Base-by-base conservation (phyloP, 2,329 filamentous ascomycete species). In the Colletotrichum sublineola region DNA sequence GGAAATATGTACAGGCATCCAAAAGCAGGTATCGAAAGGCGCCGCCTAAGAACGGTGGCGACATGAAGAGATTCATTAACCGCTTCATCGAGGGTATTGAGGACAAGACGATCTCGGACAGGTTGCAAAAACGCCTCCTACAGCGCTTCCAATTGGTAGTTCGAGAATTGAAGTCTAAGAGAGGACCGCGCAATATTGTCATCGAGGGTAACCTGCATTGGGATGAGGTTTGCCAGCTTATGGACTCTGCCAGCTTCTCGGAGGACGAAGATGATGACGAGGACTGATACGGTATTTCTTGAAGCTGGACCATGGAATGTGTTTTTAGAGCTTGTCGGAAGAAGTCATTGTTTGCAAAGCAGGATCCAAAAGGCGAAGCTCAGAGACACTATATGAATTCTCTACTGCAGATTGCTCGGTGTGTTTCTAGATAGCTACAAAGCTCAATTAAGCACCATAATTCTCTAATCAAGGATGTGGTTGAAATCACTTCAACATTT, bases 21-120 rank as follows among this genome's bases (percentile, higher is more conserved):
- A 46, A 33, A 29, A 38, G 44, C 1, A 42, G 29, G 36, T 64
- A 64, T 14, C 29, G 5, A 11, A 29, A 31, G 38, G 12, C 48
- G 3, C 38, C 48, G 6, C 50, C 12, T 3, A 64, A 50, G 18
- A 64, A 44, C 14, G 36, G 50, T 18, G 53, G 24, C 50, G 50
- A 64, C 6, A 53, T 64, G 62, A 64, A 33, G 20, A 29, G 38
- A 24, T 64, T 56, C 29, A 64, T 64, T 11, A 64, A 64, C 6
- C 48, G 14, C 7, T 64, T 64, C 7, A 36, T 64, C 38, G 48
- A 64, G 20, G 40, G 50, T 20, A 46, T 64, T 15, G 38, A 64
- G 50, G 50, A 64, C 38, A 31, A 36, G 12, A 33, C 3, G 14
- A 36, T 56, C 36, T 55, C 62, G 5, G n/a, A 4, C 18, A 31